Percentiles rank a stretch among this genome's conserved stretches.
phyloP scores from a whole-genome alignment of 257 asterid genomes.

The Ophiorrhiza pumila region DNA sequence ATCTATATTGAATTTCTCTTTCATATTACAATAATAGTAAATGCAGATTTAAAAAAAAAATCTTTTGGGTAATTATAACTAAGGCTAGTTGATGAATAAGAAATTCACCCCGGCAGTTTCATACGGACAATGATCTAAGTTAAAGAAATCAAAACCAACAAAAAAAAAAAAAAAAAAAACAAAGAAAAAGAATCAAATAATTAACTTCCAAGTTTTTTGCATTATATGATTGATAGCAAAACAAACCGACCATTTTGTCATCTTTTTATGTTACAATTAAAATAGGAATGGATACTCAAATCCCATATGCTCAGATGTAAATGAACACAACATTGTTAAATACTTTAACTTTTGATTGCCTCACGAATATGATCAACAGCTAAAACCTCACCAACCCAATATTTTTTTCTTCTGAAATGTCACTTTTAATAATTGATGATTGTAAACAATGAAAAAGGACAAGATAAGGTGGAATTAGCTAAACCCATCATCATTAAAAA shows the following conservation, averaged over 20 bases:
- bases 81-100: too few relatives aligned
- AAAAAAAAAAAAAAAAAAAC: not conserved
- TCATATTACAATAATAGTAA: too few relatives aligned
- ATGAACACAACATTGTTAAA: too few relatives aligned
- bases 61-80: too few relatives aligned
- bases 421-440: not conserved
- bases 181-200: not conserved
- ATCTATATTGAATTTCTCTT: too few relatives aligned
- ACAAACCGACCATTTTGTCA: constrained; percentile 10
- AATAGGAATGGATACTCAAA: not conserved
- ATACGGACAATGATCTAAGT: too few relatives aligned
- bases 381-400: not conserved
- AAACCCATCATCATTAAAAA: too few relatives aligned
- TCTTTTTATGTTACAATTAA: not conserved
- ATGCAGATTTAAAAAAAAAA: too few relatives aligned
- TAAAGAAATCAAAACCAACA: not conserved
- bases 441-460: too few relatives aligned
- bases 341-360: too few relatives aligned
- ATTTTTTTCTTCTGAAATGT: not conserved
- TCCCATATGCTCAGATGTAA: not conserved
- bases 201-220: not conserved
- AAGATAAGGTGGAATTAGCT: too few relatives aligned
- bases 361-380: constrained; percentile 3
- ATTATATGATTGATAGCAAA: not conserved
- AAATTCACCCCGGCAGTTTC: too few relatives aligned